A percentile compares a stretch with the other conserved stretches of the same genome.
Evolutionary conservation across 768 basidiomycete genomes (phyloP).

Genomic region (Termitomyces sp.): DNA sequence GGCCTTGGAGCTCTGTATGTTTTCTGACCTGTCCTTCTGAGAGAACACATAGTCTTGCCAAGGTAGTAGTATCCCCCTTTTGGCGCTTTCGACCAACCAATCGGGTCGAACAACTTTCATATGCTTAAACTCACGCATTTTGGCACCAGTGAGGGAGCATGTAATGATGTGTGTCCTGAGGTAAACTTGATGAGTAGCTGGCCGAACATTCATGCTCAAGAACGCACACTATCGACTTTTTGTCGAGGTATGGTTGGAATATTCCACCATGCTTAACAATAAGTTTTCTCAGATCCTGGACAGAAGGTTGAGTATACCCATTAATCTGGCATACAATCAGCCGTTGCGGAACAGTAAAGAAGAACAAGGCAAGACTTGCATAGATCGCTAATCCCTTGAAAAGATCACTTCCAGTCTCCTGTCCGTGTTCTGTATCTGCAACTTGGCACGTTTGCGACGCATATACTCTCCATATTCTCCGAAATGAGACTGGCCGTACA

Average conservation of each 20-base stretch:
- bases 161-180: conserved; percentile 87
- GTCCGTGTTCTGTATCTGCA: conserved; percentile 72
- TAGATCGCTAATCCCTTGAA: conserved; percentile 78
- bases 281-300: conserved; percentile 76
- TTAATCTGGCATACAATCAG: conserved; percentile 57
- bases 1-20: conserved; percentile 39
- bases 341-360: neutral
- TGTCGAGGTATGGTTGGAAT: conserved; percentile 80
- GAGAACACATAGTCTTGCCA: conserved; percentile 73
- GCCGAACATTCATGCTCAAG: neutral
- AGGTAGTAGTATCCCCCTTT: conserved; percentile 59
- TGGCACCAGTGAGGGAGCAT: conserved; percentile 83
- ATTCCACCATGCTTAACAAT: conserved; percentile 80
- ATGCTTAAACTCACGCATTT: conserved; percentile 79
- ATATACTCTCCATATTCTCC: conserved; percentile 88
- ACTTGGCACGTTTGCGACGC: conserved; percentile 83
- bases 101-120: conserved; percentile 88
- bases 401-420: conserved; percentile 30
- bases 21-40: conserved; percentile 41
- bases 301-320: conserved; percentile 82
- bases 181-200: neutral
- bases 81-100: conserved; percentile 84
- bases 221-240: conserved; percentile 66
- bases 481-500: conserved; percentile 76
- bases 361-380: conserved; percentile 38